Conservation (phyloP, 2,329 filamentous ascomycete species). For the Sclerotinia glacialis region DNA sequence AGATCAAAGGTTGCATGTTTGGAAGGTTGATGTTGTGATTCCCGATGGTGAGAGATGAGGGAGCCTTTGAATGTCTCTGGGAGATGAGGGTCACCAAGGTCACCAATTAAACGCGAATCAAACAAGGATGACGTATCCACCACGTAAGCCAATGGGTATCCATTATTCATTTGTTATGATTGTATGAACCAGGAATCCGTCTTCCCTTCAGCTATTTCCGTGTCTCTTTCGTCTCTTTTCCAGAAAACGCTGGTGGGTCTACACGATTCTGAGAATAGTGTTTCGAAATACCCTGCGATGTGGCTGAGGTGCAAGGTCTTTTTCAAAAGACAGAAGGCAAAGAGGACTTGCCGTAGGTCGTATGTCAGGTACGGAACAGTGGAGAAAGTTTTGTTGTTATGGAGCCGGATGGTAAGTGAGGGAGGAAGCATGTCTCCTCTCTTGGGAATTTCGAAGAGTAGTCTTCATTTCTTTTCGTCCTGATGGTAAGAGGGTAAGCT, state of each 20-base stretch:
- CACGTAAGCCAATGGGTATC: slow-evolving; percentile 19
- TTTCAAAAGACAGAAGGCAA: background rate
- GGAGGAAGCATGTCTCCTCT: slow-evolving; percentile 11
- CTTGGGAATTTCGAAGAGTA: background rate
- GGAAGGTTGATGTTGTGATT: background rate
- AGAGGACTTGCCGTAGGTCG: background rate
- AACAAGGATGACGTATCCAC: slow-evolving; percentile 20
- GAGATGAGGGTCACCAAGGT: slow-evolving; percentile 13
- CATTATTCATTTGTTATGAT: slow-evolving; percentile 23
- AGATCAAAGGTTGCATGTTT: background rate
- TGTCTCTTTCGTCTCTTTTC: background rate
- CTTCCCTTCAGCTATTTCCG: background rate
- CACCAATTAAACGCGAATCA: slow-evolving; percentile 6
- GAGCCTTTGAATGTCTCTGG: background rate
- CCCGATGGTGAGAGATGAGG: background rate
- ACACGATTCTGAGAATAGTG: background rate
- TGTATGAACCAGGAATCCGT: background rate
- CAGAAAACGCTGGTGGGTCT: background rate
- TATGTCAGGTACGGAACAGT: slow-evolving; percentile 9
- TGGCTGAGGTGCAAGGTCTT: slow-evolving; percentile 4
- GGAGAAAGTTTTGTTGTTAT: slow-evolving; percentile 17
- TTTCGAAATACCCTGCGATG: background rate
- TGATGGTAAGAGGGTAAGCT: background rate
- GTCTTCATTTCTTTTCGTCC: background rate
- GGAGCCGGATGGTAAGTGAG: slow-evolving; percentile 11